Evolutionary conservation across 1,284 basidiomycete species (phyloP).

Genomic region (Malassezia pachydermatis): DNA sequence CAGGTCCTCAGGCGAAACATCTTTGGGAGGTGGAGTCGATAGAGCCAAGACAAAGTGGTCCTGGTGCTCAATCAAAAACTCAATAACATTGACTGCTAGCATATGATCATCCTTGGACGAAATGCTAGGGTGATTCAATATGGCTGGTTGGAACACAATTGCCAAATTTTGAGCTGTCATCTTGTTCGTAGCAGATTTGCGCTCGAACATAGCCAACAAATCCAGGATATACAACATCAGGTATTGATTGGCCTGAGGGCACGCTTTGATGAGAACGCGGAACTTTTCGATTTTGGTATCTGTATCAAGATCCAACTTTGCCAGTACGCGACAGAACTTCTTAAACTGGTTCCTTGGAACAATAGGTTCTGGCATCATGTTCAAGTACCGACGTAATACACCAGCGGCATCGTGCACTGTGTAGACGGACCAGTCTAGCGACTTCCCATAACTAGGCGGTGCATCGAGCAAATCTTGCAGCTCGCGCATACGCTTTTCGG

Average conservation of each 20-base stretch:
- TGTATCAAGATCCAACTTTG: slow-evolving; percentile 29
- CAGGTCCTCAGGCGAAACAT: slow-evolving; percentile 30
- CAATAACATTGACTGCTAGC: slow-evolving; percentile 76
- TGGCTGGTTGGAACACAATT: slow-evolving; percentile 47
- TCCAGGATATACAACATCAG: slow-evolving; percentile 91
- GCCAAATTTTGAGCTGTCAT: slow-evolving; percentile 73
- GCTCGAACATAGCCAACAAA: slow-evolving; percentile 83
- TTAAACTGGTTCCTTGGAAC: slow-evolving; percentile 80
- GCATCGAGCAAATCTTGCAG: slow-evolving; percentile 80
- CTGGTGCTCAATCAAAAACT: slow-evolving; percentile 70
- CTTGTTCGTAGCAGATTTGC: slow-evolving; percentile 78
- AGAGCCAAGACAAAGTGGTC: slow-evolving; percentile 44
- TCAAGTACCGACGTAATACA: slow-evolving; percentile 87
- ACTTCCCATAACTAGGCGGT: slow-evolving; percentile 76
- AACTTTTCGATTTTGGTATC: slow-evolving; percentile 52
- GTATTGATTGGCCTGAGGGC: slow-evolving; percentile 83
- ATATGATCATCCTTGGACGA: slow-evolving; percentile 58
- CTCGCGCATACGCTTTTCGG: slow-evolving; percentile 86
- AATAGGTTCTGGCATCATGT: slow-evolving; percentile 78
- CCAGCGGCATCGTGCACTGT: slow-evolving; percentile 93
- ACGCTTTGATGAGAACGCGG: slow-evolving; percentile 68
- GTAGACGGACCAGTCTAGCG: slow-evolving; percentile 80
- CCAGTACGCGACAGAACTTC: slow-evolving; percentile 67
- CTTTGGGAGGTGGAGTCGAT: slow-evolving; percentile 31
- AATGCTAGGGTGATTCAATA: slow-evolving; percentile 72